These are phyloP conservation scores for Tephrocybe sp. DNA, from an alignment of 768 basidiomycete species.

Conservation along the genomic window DNA sequence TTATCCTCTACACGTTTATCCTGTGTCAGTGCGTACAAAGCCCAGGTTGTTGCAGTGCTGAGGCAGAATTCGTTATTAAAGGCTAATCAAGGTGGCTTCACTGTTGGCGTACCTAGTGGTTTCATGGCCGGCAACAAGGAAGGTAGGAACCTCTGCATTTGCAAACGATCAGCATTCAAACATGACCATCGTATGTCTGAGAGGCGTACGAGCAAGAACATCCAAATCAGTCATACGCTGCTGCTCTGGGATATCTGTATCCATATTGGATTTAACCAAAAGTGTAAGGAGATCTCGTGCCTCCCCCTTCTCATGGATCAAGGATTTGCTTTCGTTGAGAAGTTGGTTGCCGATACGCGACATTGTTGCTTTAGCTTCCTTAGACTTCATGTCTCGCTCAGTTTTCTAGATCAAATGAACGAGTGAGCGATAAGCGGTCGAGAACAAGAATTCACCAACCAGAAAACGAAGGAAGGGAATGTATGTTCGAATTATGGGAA, in stretches of 20 bases:
- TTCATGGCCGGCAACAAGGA: constrained; percentile 48
- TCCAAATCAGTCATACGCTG: constrained; percentile 21
- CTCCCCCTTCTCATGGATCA: constrained; percentile 15
- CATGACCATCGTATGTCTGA: constrained; percentile 59
- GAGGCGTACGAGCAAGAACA: constrained; percentile 18
- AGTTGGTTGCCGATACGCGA: constrained; percentile 41
- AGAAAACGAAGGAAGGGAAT: constrained; percentile 35
- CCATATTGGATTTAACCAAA: constrained; percentile 52
- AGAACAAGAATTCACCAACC: constrained; percentile 21
- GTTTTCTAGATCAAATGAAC: constrained; percentile 20
- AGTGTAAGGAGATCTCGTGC: constrained; percentile 50
- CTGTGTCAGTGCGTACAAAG: constrained; percentile 53
- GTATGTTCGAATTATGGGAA: constrained; percentile 25
- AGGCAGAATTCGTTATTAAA: not conserved
- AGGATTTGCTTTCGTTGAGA: constrained; percentile 40
- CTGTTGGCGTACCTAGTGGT: constrained; percentile 35
- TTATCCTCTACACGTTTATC: constrained; percentile 49
- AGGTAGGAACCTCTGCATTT: constrained; percentile 45
- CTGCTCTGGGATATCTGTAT: constrained; percentile 33
- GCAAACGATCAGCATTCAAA: too few species aligned
- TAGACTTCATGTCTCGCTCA: constrained; percentile 14
- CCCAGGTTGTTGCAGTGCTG: constrained; percentile 55
- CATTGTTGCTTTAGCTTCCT: constrained; percentile 34
- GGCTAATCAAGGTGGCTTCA: not conserved
- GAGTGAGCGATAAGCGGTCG: not conserved